Percentiles rank a stretch among this genome's conserved stretches.
These are phyloP conservation scores for Psilocybe mexicana DNA, from an alignment of 1,284 basidiomycete genomes.

Conservation along the genomic window DNA sequence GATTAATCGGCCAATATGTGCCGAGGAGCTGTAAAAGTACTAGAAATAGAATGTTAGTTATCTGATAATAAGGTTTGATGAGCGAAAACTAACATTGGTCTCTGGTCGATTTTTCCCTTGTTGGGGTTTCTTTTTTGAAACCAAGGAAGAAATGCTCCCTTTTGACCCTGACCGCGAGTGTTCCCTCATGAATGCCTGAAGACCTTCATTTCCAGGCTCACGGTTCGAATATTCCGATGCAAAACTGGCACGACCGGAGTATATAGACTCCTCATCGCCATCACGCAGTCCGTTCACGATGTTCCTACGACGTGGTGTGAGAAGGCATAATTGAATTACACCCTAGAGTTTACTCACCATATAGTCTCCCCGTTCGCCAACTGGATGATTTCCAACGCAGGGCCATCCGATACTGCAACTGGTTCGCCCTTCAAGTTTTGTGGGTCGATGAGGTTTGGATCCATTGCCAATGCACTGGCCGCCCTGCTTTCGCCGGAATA, in stretches of 20 bases:
- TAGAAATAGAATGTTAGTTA: constrained; percentile 30
- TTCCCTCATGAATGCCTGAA: constrained; percentile 74
- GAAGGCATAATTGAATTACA: constrained; percentile 20
- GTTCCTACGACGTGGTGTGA: constrained; percentile 48
- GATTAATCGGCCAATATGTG: constrained; percentile 78
- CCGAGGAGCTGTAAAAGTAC: constrained; percentile 78
- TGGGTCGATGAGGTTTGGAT: constrained; percentile 27
- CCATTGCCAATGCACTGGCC: constrained; percentile 30
- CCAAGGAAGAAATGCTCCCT: constrained; percentile 61
- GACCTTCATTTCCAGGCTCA: constrained; percentile 52
- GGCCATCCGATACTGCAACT: constrained; percentile 41
- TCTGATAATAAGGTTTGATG: constrained; percentile 17
- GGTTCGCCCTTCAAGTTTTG: constrained; percentile 22
- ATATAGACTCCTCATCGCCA: constrained; percentile 69
- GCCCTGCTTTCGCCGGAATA: constrained; percentile 60
- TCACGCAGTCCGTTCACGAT: constrained; percentile 81
- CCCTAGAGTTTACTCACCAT: constrained; percentile 51
- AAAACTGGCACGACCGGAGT: constrained; percentile 67
- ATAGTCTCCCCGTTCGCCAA: constrained; percentile 81
- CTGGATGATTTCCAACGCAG: constrained; percentile 76
- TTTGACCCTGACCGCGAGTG: constrained; percentile 67
- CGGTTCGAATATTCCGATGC: constrained; percentile 70
- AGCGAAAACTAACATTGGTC: constrained; percentile 64
- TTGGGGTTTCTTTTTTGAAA: constrained; percentile 56
- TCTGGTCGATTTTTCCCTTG: constrained; percentile 65